Conservation (phyloP, 176 grass and related monocot genomes). For the Calamus simplicifolius region DNA sequence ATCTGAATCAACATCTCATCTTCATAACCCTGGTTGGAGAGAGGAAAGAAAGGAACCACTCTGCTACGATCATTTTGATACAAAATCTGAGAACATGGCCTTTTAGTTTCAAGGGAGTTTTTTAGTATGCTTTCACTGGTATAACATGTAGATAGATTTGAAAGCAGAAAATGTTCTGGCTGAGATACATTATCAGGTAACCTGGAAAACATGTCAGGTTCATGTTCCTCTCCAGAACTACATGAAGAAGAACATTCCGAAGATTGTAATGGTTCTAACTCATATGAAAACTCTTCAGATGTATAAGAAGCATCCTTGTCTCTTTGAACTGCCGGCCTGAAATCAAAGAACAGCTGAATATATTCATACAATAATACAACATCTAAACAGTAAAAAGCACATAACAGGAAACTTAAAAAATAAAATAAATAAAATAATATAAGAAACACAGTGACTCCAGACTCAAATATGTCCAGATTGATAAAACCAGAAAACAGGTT, state of each 20-base stretch:
- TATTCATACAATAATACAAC: neutral
- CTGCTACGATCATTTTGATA: constrained; percentile 20
- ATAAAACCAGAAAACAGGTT: no score
- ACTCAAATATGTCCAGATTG: no score
- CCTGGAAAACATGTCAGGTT: constrained; percentile 20
- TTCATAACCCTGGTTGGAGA: constrained; percentile 21
- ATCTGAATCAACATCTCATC: constrained; percentile 19
- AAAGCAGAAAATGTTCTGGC: constrained; percentile 2
- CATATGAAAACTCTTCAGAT: constrained; percentile 61
- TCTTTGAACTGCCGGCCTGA: constrained; percentile 36
- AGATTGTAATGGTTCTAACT: constrained; percentile 39
- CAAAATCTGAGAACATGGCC: constrained; percentile 26
- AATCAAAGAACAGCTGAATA: constrained; percentile 10
- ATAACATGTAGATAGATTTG: constrained; percentile 24
- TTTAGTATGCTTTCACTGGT: constrained; percentile 21
- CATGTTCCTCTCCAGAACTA: constrained; percentile 62
- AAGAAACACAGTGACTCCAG: no score
- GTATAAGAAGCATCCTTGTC: constrained; percentile 42
- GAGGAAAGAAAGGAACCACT: constrained; percentile 15
- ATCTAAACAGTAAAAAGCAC: neutral
- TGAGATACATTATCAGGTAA: constrained; percentile 20
- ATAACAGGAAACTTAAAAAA: neutral
- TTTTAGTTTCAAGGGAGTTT: constrained; percentile 26
- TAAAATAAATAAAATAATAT: neutral
- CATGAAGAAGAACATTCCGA: constrained; percentile 61